Conservation (phyloP, 139 green algal genomes). For the Trebouxia sp. region DNA sequence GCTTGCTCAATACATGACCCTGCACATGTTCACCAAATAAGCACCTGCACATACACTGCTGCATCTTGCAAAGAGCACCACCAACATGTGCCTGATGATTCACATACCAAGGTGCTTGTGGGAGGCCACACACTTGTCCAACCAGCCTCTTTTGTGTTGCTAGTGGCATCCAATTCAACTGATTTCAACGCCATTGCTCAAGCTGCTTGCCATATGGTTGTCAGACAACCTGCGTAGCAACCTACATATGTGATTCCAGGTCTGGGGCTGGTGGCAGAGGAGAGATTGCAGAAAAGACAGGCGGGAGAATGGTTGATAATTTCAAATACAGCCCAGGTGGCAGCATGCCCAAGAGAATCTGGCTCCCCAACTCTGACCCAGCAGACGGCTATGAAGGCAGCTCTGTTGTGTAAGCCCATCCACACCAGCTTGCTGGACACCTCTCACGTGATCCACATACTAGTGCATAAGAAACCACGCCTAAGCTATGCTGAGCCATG, state of each 20-base stretch:
- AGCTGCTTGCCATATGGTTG: slow-evolving; percentile 32
- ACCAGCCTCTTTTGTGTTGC: neutral
- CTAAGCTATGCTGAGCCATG: too few species aligned
- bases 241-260: slow-evolving; percentile 36
- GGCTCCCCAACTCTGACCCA: slow-evolving; percentile 57
- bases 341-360: slow-evolving; percentile 72
- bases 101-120: neutral
- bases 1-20: neutral
- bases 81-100: neutral
- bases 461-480: too few species aligned
- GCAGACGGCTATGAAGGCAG: slow-evolving; percentile 66
- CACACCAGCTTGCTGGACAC: too few species aligned
- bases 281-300: slow-evolving; percentile 62
- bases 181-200: slow-evolving; percentile 42
- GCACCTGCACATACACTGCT: neutral
- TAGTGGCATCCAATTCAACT: too few species aligned
- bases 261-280: slow-evolving; percentile 69
- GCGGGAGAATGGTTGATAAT: slow-evolving; percentile 71
- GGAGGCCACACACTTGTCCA: neutral
- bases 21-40: neutral
- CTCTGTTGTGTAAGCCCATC: neutral
- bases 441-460: too few species aligned
- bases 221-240: neutral
- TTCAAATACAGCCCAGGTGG: slow-evolving; percentile 77
- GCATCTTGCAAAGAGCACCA: neutral